These are phyloP conservation scores for Coemansia sp. DNA, from an alignment of 192 early-diverging fungal species.

Conservation along the genomic window DNA sequence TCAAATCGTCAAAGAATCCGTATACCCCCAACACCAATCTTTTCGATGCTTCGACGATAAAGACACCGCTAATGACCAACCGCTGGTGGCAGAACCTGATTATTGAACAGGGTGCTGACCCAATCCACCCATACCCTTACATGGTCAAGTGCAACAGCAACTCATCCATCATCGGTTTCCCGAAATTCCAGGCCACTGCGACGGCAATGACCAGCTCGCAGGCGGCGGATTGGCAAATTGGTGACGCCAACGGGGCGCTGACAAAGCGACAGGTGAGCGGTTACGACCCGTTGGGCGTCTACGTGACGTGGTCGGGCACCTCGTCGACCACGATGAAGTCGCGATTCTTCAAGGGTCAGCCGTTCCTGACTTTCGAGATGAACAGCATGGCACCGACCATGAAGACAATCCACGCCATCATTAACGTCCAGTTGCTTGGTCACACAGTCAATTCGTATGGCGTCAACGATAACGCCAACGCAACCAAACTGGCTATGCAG, in stretches of 20 bases:
- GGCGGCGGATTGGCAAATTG: conserved; percentile 29
- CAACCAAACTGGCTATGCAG: conserved; percentile 14
- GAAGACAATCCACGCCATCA: conserved; percentile 45
- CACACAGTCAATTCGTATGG: conserved; percentile 27
- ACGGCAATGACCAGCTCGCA: conserved; percentile 24
- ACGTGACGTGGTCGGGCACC: conserved; percentile 34
- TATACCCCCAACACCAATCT: conserved; percentile 32
- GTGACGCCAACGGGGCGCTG: conserved; percentile 16
- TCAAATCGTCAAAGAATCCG: conserved; percentile 10
- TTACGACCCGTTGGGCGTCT: conserved; percentile 44
- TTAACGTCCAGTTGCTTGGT: conserved; percentile 18
- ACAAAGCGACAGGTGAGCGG: conserved; percentile 32
- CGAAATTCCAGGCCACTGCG: conserved; percentile 16
- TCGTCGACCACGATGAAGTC: conserved; percentile 30
- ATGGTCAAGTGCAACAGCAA: conserved; percentile 29
- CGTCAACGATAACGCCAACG: neutral
- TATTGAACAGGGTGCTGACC: conserved; percentile 29
- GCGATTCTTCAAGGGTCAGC: conserved; percentile 54
- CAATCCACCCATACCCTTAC: conserved; percentile 53
- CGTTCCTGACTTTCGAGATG: conserved; percentile 51
- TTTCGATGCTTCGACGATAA: conserved; percentile 16
- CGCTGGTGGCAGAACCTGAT: conserved; percentile 55
- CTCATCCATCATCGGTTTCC: conserved; percentile 32
- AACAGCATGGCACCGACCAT: conserved; percentile 28
- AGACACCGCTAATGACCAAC: conserved; percentile 45